Conservation (phyloP, 805 yeast species). For the Metschnikowia orientalis region DNA sequence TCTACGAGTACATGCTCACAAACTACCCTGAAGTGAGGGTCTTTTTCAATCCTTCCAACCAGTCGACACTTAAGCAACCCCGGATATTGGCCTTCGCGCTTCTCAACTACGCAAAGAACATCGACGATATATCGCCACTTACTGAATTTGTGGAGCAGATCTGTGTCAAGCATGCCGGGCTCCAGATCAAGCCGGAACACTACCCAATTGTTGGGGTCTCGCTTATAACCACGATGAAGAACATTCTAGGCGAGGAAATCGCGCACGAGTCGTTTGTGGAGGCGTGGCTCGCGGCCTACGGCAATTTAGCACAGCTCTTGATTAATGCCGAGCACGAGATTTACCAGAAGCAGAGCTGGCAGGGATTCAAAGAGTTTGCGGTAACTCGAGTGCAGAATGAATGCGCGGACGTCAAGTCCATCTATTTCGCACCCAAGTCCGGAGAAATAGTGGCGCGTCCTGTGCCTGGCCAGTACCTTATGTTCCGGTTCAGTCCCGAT, state of each 20-base stretch:
- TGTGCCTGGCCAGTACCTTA: conserved; percentile 46
- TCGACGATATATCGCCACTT: conserved; percentile 54
- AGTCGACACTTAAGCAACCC: conserved; percentile 53
- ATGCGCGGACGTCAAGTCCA: conserved; percentile 44
- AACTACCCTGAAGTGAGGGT: conserved; percentile 52
- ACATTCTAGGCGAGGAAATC: conserved; percentile 46
- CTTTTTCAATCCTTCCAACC: conserved; percentile 60
- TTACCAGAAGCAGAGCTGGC: conserved; percentile 48
- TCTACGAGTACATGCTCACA: conserved; percentile 53
- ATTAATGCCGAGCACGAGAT: conserved; percentile 50
- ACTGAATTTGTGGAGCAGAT: conserved; percentile 53
- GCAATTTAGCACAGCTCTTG: conserved; percentile 55
- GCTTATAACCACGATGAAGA: conserved; percentile 50
- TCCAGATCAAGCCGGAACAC: conserved; percentile 59
- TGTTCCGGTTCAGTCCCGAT: conserved; percentile 32
- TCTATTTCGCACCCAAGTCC: conserved; percentile 37
- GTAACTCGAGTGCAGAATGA: conserved; percentile 43
- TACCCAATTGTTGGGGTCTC: conserved; percentile 61
- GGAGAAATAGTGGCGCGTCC: conserved; percentile 29
- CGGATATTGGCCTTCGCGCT: conserved; percentile 59
- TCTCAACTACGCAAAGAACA: conserved; percentile 56
- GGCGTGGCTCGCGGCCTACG: conserved; percentile 68
- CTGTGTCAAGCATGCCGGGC: conserved; percentile 62
- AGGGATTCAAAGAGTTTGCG: conserved; percentile 51
- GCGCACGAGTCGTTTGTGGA: conserved; percentile 56